A percentile compares a stretch with the other conserved stretches of the same genome.
phyloP scores from a whole-genome alignment of 2,329 filamentous ascomycete species.

The Microcera coccophila region DNA sequence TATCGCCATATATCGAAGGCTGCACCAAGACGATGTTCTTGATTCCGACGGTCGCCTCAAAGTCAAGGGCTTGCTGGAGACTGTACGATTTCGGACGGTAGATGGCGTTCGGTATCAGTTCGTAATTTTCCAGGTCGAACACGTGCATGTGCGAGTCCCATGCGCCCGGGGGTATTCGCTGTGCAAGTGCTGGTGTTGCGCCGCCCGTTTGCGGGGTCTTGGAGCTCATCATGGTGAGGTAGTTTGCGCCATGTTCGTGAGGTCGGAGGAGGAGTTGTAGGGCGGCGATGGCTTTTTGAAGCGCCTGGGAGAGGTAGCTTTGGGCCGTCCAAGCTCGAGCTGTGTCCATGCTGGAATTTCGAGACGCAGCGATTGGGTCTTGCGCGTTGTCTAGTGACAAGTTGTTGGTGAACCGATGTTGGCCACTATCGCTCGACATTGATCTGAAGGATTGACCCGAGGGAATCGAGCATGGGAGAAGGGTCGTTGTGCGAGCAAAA shows the following conservation, averaged over 20 bases:
- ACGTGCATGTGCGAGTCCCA: slow-evolving; percentile 66
- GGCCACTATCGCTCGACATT: neutral
- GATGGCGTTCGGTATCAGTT: slow-evolving; percentile 43
- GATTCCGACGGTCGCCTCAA: slow-evolving; percentile 49
- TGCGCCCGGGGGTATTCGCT: slow-evolving; percentile 39
- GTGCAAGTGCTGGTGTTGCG: slow-evolving; percentile 7
- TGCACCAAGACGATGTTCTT: slow-evolving; percentile 57
- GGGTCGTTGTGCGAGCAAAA: neutral
- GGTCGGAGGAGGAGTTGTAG: neutral
- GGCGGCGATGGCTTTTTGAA: neutral
- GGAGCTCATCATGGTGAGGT: slow-evolving; percentile 2
- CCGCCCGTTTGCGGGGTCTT: neutral
- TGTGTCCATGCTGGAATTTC: neutral
- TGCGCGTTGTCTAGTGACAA: neutral
- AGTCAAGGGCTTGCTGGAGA: slow-evolving; percentile 47
- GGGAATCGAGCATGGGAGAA: neutral
- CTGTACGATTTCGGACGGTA: slow-evolving; percentile 51
- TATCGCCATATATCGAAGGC: slow-evolving; percentile 57
- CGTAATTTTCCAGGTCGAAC: slow-evolving; percentile 50
- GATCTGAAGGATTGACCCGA: neutral
- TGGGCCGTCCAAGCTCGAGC: neutral
- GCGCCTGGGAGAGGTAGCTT: neutral
- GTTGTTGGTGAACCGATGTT: neutral
- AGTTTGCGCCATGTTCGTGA: neutral
- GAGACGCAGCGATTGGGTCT: neutral